phyloP scores from a whole-genome alignment of 148 eudicot species.

The Diospyros kaki region DNA sequence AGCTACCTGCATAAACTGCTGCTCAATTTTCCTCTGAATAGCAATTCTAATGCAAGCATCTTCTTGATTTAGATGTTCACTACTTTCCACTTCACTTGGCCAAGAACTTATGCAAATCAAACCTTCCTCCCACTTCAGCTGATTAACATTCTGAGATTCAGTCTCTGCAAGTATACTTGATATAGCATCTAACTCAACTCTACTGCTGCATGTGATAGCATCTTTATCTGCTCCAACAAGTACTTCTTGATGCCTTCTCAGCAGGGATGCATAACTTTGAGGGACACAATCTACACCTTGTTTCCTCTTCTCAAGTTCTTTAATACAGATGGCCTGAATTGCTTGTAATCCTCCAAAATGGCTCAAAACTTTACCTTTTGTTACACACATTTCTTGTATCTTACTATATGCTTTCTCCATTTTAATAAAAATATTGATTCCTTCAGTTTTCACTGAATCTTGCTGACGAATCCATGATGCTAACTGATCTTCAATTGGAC shows the following conservation, averaged over 20 bases:
- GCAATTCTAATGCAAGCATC: neutral
- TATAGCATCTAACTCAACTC: neutral
- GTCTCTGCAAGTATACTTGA: neutral
- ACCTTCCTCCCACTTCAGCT: neutral
- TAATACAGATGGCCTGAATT: neutral
- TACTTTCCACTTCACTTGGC: neutral
- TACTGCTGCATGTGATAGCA: neutral
- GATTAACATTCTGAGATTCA: neutral
- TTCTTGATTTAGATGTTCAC: neutral
- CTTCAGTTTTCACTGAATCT: neutral
- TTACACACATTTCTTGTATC: neutral
- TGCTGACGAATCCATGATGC: neutral
- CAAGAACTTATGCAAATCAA: neutral
- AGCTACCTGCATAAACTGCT: neutral
- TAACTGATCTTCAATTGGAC: neutral
- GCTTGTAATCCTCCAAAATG: neutral
- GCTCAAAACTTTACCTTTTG: neutral
- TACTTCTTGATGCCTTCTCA: neutral
- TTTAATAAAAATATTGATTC: neutral
- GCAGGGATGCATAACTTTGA: neutral
- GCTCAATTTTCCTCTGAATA: neutral
- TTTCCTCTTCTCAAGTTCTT: constrained; percentile 5
- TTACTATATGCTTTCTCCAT: neutral
- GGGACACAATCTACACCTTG: neutral
- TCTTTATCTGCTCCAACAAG: neutral